Evolutionary conservation across 441 rosid species (phyloP), one percentile per base, ranked within the genome.

Genomic region (Syzygium malaccense): DNA sequence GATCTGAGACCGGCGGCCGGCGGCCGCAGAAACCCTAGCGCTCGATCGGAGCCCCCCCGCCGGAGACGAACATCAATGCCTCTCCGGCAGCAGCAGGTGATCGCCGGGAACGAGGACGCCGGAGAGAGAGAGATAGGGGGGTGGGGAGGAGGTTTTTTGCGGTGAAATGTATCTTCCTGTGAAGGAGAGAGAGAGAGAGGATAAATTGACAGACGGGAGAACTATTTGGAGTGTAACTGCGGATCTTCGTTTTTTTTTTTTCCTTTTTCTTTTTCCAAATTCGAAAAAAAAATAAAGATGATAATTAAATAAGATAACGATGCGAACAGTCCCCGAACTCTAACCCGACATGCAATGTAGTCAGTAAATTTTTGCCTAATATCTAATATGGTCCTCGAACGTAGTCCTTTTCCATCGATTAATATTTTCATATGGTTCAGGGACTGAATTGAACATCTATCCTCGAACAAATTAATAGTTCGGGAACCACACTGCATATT

Each of bases 281-380:
- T 57, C 28, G 11, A 57, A 57, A 57, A 26, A 57, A 57, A 45
- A 7, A 45, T 45, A 8, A 45, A 45, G 48, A 7, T 45, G 48
- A 45, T 45, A 45, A 45, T 45, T 45, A 45, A 45, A 45, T 9
- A 9, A 9, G 9, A 45, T 45, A 45, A 45, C 48, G 9, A 45
- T 9, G 0, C 48, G 48, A 45, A 45, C 48, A 45, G 2, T 7
- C 9, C 48, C 8, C 48, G 9, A 45, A 7, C 48, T 45, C 2
- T 45, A 1, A 45, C 48, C 2, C 2, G 48, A 45, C 2, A 2
- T 45, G 0, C 2, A 45, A 45, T 7, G 2, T 7, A 2, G 1
- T 45, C 9, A 2, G 9, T 45, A 1, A 7, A 1, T 1, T 45
- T 7, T 45, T 45, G 2, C 48, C 7, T 45, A 45, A 45, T 45